Conservation (phyloP, 495 filamentous ascomycete species). For the Tuber aestivum region DNA sequence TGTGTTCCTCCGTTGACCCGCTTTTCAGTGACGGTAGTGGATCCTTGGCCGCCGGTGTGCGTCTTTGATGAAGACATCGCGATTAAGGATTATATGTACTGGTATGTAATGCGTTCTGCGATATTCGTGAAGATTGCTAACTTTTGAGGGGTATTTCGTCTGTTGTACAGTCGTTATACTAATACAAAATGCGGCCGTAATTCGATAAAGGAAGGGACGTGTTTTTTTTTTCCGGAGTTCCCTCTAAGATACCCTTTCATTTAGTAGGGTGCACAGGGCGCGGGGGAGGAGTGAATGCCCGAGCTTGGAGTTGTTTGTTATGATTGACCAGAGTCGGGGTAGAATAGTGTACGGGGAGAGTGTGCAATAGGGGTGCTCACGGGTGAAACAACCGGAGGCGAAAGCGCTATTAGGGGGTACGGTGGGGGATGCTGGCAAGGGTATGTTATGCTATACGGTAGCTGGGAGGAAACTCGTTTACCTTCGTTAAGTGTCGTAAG, state of each 20-base stretch:
- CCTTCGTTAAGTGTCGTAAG: conserved; percentile 16
- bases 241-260: background rate
- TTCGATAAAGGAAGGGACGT: background rate
- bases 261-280: conserved; percentile 6
- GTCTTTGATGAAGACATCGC: conserved; percentile 19
- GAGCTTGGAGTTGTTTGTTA: background rate
- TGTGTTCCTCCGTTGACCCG: conserved; percentile 6
- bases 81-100: conserved; percentile 20
- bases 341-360: conserved; percentile 12
- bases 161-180: conserved; percentile 23
- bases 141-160: background rate
- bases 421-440: background rate
- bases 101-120: conserved; percentile 7
- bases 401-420: conserved; percentile 1
- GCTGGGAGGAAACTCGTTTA: conserved; percentile 18
- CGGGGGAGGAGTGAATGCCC: conserved; percentile 7
- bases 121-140: conserved; percentile 13
- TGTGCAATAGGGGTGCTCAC: background rate
- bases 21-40: conserved; percentile 2
- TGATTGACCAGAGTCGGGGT: background rate
- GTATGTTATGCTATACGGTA: background rate
- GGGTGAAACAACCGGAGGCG: background rate
- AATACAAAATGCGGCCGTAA: conserved; percentile 16
- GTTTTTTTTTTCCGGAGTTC: background rate
- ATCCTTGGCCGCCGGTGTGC: background rate